phyloP scores from a whole-genome alignment of 1,284 basidiomycete genomes.

The Tylopilus sp. region DNA sequence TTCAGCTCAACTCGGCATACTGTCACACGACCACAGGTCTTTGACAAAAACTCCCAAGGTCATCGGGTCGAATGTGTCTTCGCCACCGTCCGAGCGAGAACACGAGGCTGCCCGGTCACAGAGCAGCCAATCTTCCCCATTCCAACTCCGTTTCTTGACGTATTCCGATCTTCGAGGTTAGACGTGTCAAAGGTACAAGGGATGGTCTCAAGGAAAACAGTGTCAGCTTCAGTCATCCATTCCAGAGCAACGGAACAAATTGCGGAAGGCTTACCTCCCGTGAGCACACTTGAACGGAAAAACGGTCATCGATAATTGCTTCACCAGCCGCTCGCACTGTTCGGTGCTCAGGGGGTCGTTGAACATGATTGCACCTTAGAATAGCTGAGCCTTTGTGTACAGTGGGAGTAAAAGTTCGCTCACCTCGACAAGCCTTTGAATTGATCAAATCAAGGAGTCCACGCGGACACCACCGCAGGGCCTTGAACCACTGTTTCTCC shows the following conservation, averaged over 20 bases:
- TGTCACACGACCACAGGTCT: conserved; percentile 35
- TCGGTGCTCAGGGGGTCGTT: conserved; percentile 70
- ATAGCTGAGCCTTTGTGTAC: conserved; percentile 5
- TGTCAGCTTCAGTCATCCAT: background rate
- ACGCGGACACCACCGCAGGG: conserved; percentile 74
- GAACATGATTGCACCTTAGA: conserved; percentile 92
- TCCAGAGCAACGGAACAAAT: conserved; percentile 4
- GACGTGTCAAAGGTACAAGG: conserved; percentile 42
- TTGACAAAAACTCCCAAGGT: background rate
- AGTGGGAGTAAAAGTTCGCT: conserved; percentile 16
- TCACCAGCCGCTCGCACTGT: conserved; percentile 71
- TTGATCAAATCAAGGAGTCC: conserved; percentile 81
- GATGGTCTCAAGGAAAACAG: conserved; percentile 38
- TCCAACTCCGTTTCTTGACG: conserved; percentile 15
- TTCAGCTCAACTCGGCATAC: conserved; percentile 19
- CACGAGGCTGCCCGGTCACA: conserved; percentile 15
- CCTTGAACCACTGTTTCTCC: conserved; percentile 60
- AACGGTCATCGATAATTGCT: conserved; percentile 61
- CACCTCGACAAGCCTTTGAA: conserved; percentile 90
- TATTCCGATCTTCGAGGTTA: conserved; percentile 14
- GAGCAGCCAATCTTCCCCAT: conserved; percentile 24
- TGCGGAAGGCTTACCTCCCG: conserved; percentile 55
- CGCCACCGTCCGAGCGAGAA: background rate
- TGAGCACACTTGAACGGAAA: conserved; percentile 96
- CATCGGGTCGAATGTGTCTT: background rate